Evolutionary conservation across 2,329 filamentous ascomycete species (phyloP).

Genomic region (Fusarium agapanthi): DNA sequence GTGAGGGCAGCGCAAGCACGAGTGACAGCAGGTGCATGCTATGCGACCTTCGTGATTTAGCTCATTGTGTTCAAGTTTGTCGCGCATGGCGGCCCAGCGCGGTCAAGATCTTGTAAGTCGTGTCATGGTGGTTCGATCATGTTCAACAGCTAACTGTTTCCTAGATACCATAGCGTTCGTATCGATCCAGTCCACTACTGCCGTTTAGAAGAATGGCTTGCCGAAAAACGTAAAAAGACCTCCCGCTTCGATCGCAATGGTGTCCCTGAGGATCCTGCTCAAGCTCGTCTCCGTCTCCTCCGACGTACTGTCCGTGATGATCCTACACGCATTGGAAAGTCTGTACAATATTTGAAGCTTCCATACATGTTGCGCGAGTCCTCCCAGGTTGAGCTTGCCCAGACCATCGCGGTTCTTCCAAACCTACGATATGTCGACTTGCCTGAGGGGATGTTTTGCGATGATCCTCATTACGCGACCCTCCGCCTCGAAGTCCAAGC

Average conservation of each 20-base stretch:
- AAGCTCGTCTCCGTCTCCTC: slow-evolving; percentile 78
- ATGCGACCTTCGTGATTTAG: slow-evolving; percentile 89
- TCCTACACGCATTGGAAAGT: slow-evolving; percentile 70
- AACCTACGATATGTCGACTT: slow-evolving; percentile 91
- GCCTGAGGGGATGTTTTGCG: slow-evolving; percentile 85
- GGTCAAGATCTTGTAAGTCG: slow-evolving; percentile 67
- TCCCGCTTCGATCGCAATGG: slow-evolving; percentile 80
- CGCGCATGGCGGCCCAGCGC: slow-evolving; percentile 72
- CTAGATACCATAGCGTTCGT: slow-evolving; percentile 85
- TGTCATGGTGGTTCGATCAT: background rate
- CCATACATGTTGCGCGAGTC: slow-evolving; percentile 96
- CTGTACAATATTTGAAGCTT: slow-evolving; percentile 83
- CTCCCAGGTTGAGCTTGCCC: slow-evolving; percentile 82
- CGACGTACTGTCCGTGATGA: slow-evolving; percentile 85
- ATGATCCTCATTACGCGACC: slow-evolving; percentile 78
- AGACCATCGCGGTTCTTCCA: slow-evolving; percentile 84
- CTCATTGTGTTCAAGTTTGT: slow-evolving; percentile 79
- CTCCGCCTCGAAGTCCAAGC: slow-evolving; percentile 86
- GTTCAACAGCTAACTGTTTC: slow-evolving; percentile 17
- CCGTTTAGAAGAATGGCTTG: slow-evolving; percentile 81
- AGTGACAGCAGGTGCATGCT: slow-evolving; percentile 87
- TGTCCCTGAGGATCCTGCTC: slow-evolving; percentile 81
- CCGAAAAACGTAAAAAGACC: slow-evolving; percentile 79
- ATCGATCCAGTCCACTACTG: slow-evolving; percentile 97
- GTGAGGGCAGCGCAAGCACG: slow-evolving; percentile 74